These are phyloP conservation scores for Penicillium sumatraense DNA, from an alignment of 2,329 filamentous ascomycete species.

Conservation along the genomic window DNA sequence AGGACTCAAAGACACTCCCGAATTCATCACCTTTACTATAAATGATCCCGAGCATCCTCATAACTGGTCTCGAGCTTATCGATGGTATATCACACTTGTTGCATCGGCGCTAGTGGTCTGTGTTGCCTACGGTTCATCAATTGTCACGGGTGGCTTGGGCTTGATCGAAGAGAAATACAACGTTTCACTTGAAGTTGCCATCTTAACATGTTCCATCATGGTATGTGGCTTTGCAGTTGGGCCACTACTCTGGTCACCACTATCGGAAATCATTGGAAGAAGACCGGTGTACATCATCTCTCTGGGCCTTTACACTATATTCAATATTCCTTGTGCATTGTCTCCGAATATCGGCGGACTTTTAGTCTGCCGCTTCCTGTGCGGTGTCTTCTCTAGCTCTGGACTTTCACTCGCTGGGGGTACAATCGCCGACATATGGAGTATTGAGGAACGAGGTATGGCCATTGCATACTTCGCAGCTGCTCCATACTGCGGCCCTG, in stretches of 20 bases:
- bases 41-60: constrained; percentile 75
- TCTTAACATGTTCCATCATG: constrained; percentile 73
- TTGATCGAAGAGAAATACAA: constrained; percentile 66
- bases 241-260: constrained; percentile 35
- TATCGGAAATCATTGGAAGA: constrained; percentile 39
- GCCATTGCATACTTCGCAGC: constrained; percentile 82
- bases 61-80: constrained; percentile 74
- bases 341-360: constrained; percentile 36
- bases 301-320: constrained; percentile 36
- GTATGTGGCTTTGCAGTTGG: constrained; percentile 75
- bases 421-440: constrained; percentile 67
- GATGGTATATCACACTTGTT: constrained; percentile 83
- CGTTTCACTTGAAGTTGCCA: constrained; percentile 72
- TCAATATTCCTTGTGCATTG: constrained; percentile 42
- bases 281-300: constrained; percentile 40
- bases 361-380: constrained; percentile 34
- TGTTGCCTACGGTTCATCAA: constrained; percentile 68
- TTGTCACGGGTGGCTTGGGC: constrained; percentile 74
- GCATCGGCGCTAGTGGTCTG: constrained; percentile 74
- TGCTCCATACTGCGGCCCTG: constrained; percentile 78
- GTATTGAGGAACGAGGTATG: constrained; percentile 75
- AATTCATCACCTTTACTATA: constrained; percentile 66
- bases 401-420: constrained; percentile 35
- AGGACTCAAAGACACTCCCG: constrained; percentile 16
- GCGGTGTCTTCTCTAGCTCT: constrained; percentile 37